Evolutionary conservation across 2,329 filamentous ascomycete genomes (phyloP).

Genomic region (Gliomastix tumulicola): DNA sequence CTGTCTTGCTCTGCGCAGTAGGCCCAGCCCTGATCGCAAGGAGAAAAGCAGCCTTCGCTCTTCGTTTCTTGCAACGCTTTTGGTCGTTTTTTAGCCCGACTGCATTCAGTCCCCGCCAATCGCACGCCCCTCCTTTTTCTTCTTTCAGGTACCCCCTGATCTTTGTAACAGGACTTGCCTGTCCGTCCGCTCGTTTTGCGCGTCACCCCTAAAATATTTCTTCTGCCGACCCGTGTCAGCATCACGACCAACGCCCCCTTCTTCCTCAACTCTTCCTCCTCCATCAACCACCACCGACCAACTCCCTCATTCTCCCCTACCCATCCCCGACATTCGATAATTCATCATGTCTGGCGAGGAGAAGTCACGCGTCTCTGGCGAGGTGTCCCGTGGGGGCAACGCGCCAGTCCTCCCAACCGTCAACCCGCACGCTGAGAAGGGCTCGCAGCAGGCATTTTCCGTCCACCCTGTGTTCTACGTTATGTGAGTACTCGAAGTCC

Average conservation of each 20-base stretch:
- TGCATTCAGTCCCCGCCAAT: slow-evolving; percentile 20
- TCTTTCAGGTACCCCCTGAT: slow-evolving; percentile 2
- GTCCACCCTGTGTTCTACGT: slow-evolving; percentile 87
- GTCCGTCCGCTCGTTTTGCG: slow-evolving; percentile 32
- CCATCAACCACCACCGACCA: neutral
- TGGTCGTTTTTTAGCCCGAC: too few species aligned
- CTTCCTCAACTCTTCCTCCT: too few species aligned
- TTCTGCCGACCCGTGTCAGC: slow-evolving; percentile 12
- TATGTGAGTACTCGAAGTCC: slow-evolving; percentile 35
- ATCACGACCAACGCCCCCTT: slow-evolving; percentile 6
- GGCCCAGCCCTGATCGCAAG: too few species aligned
- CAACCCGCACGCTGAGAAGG: slow-evolving; percentile 70
- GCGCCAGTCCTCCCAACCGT: slow-evolving; percentile 68
- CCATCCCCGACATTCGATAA: too few species aligned
- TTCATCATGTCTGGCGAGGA: slow-evolving; percentile 55
- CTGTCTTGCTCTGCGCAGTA: neutral
- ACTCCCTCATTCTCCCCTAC: slow-evolving; percentile 8
- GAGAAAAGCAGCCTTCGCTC: neutral
- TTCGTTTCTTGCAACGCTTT: too few species aligned
- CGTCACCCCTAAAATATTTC: slow-evolving; percentile 23
- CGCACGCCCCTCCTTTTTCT: slow-evolving; percentile 21
- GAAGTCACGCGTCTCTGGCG: slow-evolving; percentile 78
- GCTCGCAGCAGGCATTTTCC: slow-evolving; percentile 49
- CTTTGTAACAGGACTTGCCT: slow-evolving; percentile 16
- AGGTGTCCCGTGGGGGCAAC: slow-evolving; percentile 56